These are phyloP conservation scores for Chaetomium cochliodes DNA, from an alignment of 495 filamentous ascomycete genomes.

Conservation along the genomic window DNA sequence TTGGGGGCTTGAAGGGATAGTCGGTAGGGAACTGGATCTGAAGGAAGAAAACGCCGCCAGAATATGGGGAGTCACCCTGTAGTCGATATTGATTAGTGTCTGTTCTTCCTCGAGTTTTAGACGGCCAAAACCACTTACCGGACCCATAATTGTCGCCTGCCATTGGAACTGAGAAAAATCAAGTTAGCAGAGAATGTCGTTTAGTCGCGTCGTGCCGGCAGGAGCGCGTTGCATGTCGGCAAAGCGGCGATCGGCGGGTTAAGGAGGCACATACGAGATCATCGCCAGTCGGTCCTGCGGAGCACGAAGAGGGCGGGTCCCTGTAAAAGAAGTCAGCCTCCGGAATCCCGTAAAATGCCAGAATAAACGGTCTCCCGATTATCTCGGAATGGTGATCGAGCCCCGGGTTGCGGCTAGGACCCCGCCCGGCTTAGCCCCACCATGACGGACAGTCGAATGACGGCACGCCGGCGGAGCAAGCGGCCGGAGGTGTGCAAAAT, in stretches of 20 bases:
- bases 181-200: constrained; percentile 33
- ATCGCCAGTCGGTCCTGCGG: constrained; percentile 92
- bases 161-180: constrained; percentile 80
- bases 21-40: constrained; percentile 98
- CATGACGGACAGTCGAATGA: constrained; percentile 28
- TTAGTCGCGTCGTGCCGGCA: neutral
- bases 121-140: constrained; percentile 64
- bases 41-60: constrained; percentile 96
- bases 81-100: constrained; percentile 24
- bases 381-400: neutral
- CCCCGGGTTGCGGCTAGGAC: constrained; percentile 13
- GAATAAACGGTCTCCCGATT: no score
- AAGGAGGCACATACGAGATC: constrained; percentile 74
- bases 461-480: constrained; percentile 18
- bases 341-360: constrained; percentile 1
- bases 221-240: constrained; percentile 12
- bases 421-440: constrained; percentile 32
- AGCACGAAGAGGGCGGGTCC: constrained; percentile 98
- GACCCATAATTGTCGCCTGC: constrained; percentile 99
- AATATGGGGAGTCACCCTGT: constrained; percentile 95
- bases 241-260: constrained; percentile 16
- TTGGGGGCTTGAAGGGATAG: constrained; percentile 99
- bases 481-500: constrained; percentile 14
- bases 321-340: constrained; percentile 55
- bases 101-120: neutral